Evolutionary conservation across 2,329 filamentous ascomycete genomes (phyloP).

Genomic region (Aspergillus clavatus): DNA sequence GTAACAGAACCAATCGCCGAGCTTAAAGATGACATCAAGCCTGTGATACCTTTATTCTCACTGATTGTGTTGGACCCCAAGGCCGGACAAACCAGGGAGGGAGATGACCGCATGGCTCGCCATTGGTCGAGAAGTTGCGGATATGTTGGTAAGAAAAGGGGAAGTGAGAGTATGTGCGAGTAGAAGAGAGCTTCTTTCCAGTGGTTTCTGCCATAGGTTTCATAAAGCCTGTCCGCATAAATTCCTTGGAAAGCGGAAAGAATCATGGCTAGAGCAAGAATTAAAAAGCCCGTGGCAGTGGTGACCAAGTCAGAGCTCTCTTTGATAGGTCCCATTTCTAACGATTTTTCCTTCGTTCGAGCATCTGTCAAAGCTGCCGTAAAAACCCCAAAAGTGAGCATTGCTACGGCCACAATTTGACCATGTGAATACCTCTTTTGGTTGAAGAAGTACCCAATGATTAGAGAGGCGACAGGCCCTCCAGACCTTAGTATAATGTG

Average conservation of each 20-base stretch:
- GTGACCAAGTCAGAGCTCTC: conserved; percentile 26
- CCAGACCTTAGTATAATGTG: conserved; percentile 96
- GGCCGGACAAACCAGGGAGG: conserved; percentile 26
- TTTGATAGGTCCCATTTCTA: conserved; percentile 37
- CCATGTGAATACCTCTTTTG: conserved; percentile 70
- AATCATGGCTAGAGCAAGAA: conserved; percentile 83
- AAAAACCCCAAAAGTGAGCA: conserved; percentile 82
- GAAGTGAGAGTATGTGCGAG: conserved; percentile 55
- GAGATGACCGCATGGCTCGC: conserved; percentile 30
- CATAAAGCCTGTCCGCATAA: conserved; percentile 89
- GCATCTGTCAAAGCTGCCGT: conserved; percentile 87
- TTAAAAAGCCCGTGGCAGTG: conserved; percentile 62
- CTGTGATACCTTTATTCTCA: background rate
- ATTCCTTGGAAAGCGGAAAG: conserved; percentile 92
- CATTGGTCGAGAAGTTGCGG: conserved; percentile 35
- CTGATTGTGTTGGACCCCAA: conserved; percentile 1
- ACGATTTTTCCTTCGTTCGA: conserved; percentile 61
- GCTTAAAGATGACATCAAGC: background rate
- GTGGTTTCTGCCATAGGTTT: conserved; percentile 69
- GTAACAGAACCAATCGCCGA: conserved; percentile 42
- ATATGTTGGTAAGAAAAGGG: conserved; percentile 40
- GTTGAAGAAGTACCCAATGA: conserved; percentile 80
- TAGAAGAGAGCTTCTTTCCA: conserved; percentile 98
- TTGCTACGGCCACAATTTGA: conserved; percentile 73
- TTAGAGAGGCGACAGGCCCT: conserved; percentile 91